Conservation (phyloP, 768 basidiomycete species). For the Cantharellus anzutake region DNA sequence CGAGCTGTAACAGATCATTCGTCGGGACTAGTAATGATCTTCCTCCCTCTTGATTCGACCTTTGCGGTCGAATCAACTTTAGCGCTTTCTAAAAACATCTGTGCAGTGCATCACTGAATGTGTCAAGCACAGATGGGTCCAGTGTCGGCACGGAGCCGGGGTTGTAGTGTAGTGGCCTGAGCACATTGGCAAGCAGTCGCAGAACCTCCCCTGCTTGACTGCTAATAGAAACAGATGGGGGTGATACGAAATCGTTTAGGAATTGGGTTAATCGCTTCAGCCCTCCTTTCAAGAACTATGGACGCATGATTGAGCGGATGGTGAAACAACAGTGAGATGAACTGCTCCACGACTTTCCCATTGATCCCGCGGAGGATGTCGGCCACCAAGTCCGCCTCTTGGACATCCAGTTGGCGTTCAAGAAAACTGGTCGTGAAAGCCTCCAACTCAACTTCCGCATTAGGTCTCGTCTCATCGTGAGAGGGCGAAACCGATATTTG, state of each 20-base stretch:
- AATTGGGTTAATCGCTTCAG: slow-evolving; percentile 4
- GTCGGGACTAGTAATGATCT: not conserved
- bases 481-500: slow-evolving; percentile 50
- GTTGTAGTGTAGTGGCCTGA: not conserved
- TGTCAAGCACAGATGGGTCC: not conserved
- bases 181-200: slow-evolving; percentile 6
- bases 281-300: slow-evolving; percentile 7
- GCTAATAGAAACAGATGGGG: not conserved
- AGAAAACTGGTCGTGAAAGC: slow-evolving; percentile 49
- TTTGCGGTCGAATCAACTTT: not conserved
- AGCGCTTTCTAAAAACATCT: not conserved
- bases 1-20: slow-evolving; percentile 2
- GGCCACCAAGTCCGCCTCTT: slow-evolving; percentile 70
- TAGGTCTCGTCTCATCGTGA: slow-evolving; percentile 22
- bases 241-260: slow-evolving; percentile 3
- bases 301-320: no score
- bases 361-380: slow-evolving; percentile 64
- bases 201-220: slow-evolving; percentile 6
- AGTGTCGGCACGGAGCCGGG: not conserved
- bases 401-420: slow-evolving; percentile 50
- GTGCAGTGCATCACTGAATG: not conserved
- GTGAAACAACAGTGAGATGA: no score
- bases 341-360: slow-evolving; percentile 28
- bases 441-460: slow-evolving; percentile 39
- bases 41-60: not conserved